phyloP scores from a whole-genome alignment of 352 stramenopile genomes.

The Phytophthora constricta region DNA sequence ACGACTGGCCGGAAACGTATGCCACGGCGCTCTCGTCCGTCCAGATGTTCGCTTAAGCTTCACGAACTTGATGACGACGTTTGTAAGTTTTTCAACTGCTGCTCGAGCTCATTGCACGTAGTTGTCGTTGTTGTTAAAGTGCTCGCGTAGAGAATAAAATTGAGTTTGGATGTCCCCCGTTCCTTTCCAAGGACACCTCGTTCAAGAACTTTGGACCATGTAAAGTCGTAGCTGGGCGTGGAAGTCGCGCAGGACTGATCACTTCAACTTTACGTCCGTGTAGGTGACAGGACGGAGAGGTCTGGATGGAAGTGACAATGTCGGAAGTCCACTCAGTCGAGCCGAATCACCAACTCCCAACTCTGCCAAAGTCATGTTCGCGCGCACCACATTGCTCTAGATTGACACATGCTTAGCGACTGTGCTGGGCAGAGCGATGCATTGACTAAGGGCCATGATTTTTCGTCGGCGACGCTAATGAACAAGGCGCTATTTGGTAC shows the following conservation, averaged over 20 bases:
- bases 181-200: slow-evolving; percentile 8
- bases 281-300: too few species aligned
- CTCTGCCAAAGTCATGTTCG: too few species aligned
- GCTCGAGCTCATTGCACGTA: not conserved
- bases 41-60: slow-evolving; percentile 27
- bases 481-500: slow-evolving; percentile 15
- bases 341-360: too few species aligned
- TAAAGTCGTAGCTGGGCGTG: not conserved
- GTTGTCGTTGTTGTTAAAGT: slow-evolving; percentile 3
- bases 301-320: not conserved
- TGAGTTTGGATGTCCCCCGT: not conserved
- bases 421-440: slow-evolving; percentile 1
- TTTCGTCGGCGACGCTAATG: slow-evolving; percentile 19
- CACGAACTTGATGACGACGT: slow-evolving; percentile 4
- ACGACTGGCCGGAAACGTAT: slow-evolving; percentile 29
- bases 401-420: too few species aligned
- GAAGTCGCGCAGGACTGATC: not conserved
- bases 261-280: not conserved
- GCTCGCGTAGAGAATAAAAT: too few species aligned
- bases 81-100: not conserved
- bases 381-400: too few species aligned
- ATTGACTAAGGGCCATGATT: slow-evolving; percentile 20
- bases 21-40: slow-evolving; percentile 35
- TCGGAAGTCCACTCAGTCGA: not conserved
- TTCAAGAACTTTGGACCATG: slow-evolving; percentile 5